These are phyloP conservation scores for Hirschioporus abietinus DNA, from an alignment of 768 basidiomycete genomes.

Conservation along the genomic window DNA sequence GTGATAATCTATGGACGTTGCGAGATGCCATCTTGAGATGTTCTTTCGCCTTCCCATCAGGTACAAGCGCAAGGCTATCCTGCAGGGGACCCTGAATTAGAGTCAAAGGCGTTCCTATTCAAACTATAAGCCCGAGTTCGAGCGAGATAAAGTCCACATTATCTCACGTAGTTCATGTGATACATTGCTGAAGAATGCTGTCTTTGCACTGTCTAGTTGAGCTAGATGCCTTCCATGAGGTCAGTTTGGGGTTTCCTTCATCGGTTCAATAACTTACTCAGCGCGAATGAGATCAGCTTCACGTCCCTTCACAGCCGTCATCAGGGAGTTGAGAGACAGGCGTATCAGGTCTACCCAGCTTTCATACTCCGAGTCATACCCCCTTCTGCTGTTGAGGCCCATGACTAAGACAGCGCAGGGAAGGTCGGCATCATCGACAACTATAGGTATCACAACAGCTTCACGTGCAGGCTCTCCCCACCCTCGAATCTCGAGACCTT, in stretches of 20 bases:
- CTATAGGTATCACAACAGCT: slow-evolving; percentile 18
- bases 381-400: slow-evolving; percentile 21
- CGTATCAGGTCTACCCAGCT: slow-evolving; percentile 19
- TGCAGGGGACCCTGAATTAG: slow-evolving; percentile 22
- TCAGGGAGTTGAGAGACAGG: slow-evolving; percentile 13
- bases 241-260: neutral
- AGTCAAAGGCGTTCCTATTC: slow-evolving; percentile 21
- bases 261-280: slow-evolving; percentile 12
- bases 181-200: slow-evolving; percentile 22
- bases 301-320: slow-evolving; percentile 18
- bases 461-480: slow-evolving; percentile 19
- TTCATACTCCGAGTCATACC: slow-evolving; percentile 18
- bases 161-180: slow-evolving; percentile 19
- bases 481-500: slow-evolving; percentile 12
- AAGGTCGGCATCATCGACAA: slow-evolving; percentile 10
- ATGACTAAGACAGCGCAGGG: slow-evolving; percentile 20
- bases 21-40: slow-evolving; percentile 19
- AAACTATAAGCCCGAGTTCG: neutral
- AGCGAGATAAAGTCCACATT: neutral
- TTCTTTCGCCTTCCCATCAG: slow-evolving; percentile 16
- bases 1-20: slow-evolving; percentile 27
- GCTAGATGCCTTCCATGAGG: slow-evolving; percentile 16
- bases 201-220: slow-evolving; percentile 22
- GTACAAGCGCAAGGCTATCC: slow-evolving; percentile 13
- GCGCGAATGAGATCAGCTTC: slow-evolving; percentile 22